phyloP scores from a whole-genome alignment of 805 yeast genomes.

The Saccharomycopsis microspora region DNA sequence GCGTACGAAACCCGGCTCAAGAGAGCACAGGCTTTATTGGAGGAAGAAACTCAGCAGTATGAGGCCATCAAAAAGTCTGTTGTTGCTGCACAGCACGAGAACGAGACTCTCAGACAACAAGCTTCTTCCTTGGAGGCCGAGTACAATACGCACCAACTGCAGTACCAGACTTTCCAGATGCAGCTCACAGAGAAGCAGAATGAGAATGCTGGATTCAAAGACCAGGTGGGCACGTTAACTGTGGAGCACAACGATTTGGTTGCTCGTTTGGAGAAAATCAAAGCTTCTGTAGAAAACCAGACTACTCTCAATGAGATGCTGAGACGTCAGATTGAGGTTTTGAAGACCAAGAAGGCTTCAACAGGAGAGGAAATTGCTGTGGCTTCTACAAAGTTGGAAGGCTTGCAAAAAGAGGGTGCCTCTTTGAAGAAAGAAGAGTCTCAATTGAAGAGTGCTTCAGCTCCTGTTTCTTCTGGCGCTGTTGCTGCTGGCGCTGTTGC shows the following conservation, averaged over 20 bases:
- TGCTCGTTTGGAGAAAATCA: constrained; percentile 39
- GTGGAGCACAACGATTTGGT: constrained; percentile 54
- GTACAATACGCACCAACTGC: constrained; percentile 55
- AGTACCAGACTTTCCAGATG: constrained; percentile 48
- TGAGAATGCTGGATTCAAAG: constrained; percentile 54
- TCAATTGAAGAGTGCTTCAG: not conserved
- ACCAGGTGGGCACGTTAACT: constrained; percentile 53
- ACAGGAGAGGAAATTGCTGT: constrained; percentile 31
- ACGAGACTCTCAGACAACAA: constrained; percentile 60
- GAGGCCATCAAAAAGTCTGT: constrained; percentile 58
- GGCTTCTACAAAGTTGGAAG: constrained; percentile 29
- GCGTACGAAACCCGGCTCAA: constrained; percentile 65
- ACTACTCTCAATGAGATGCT: constrained; percentile 53
- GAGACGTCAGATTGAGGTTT: constrained; percentile 56
- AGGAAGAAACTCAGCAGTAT: constrained; percentile 67
- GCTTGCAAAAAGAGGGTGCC: constrained; percentile 6
- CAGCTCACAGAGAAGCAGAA: constrained; percentile 59
- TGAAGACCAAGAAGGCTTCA: constrained; percentile 37
- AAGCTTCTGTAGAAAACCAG: constrained; percentile 48
- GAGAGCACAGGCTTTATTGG: constrained; percentile 58
- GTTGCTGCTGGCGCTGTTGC: constrained; percentile 18
- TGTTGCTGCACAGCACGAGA: constrained; percentile 49
- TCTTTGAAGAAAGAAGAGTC: not conserved
- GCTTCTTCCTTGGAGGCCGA: constrained; percentile 70
- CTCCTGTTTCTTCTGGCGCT: not conserved